Conservation (phyloP, 768 basidiomycete species). For the Tephrocybe sp. region DNA sequence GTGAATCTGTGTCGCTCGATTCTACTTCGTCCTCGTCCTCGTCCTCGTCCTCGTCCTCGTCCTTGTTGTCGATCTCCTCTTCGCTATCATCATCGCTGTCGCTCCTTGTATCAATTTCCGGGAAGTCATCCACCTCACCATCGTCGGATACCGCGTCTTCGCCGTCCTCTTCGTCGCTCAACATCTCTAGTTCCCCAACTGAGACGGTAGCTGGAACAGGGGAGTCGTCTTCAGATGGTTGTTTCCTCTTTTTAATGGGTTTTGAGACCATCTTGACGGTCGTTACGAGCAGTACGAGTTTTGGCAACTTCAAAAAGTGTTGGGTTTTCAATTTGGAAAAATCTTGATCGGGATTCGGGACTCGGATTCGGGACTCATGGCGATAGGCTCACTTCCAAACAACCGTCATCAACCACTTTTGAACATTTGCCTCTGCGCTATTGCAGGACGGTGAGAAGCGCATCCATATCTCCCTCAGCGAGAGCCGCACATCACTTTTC, state of each 20-base stretch:
- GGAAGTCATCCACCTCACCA: conserved; percentile 71
- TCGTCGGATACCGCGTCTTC: conserved; percentile 51
- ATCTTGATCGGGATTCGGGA: conserved; percentile 13
- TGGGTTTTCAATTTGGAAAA: too few species aligned
- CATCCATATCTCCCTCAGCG: not conserved
- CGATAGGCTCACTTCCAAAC: conserved; percentile 25
- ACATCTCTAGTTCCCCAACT: conserved; percentile 62
- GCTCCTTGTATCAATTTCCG: conserved; percentile 60
- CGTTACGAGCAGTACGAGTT: conserved; percentile 29
- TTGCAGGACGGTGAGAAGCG: not conserved
- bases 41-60: conserved; percentile 41
- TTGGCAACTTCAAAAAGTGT: conserved; percentile 21
- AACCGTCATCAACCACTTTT: conserved; percentile 24
- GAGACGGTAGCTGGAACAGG: conserved; percentile 31
- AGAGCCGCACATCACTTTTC: not conserved
- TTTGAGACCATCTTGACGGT: conserved; percentile 31
- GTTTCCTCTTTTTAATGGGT: conserved; percentile 60
- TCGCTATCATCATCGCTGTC: conserved; percentile 47
- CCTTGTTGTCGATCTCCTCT: conserved; percentile 32
- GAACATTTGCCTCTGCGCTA: not conserved
- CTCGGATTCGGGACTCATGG: conserved; percentile 4
- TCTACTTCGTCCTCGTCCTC: conserved; percentile 35
- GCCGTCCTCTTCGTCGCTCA: conserved; percentile 68
- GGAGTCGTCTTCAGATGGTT: conserved; percentile 39
- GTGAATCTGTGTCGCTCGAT: conserved; percentile 41